Base-by-base conservation (phyloP, 2,329 filamentous ascomycete genomes). In the Coniella vitis region DNA sequence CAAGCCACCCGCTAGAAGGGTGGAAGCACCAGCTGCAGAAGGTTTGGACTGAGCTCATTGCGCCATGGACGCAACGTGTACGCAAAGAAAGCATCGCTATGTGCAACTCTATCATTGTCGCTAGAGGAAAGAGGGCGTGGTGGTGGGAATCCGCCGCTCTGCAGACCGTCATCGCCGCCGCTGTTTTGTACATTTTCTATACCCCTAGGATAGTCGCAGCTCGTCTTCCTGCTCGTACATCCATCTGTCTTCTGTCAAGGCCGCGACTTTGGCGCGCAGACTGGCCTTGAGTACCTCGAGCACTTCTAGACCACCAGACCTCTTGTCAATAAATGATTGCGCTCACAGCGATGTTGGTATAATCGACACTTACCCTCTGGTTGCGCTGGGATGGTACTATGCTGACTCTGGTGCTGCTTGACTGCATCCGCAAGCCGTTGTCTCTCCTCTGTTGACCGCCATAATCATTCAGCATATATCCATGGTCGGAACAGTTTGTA, bases 211-310 rank as follows among this genome's bases (percentile, higher is more conserved):
- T 17, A 47, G n/a, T 4, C 69, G 69, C 37, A 65, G 65, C 53
- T 73, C 69, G 47, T 79, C 74, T 58, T 88, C 85, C 2, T 79
- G 72, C 63, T 90, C 87, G 66, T 86, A 95, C 84, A 95, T 94
- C 90, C 90, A 95, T 59, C 84, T 86, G 60, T 95, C 90, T 44
- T 93, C 86, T 19, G 86, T 78, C 43, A 95, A 68, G 13, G 83
- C 81, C 14, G 79, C 77, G 2, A 90, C 84, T 62, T 89, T 88
- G 51, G 79, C 79, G 56, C 80, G 74, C 47, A 94, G 69, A 63
- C 84, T 90, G 31, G 81, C 77, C 55, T 80, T 78, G 41, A 90
- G 77, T 19, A 81, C 76, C 55, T 85, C 81, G 21, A 89, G 71
- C 3, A 90, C 73, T 64, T 90, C 86, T 83, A 51, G 19, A 44